phyloP scores from a whole-genome alignment of 2,329 filamentous ascomycete genomes.

The Fusarium denticulatum region DNA sequence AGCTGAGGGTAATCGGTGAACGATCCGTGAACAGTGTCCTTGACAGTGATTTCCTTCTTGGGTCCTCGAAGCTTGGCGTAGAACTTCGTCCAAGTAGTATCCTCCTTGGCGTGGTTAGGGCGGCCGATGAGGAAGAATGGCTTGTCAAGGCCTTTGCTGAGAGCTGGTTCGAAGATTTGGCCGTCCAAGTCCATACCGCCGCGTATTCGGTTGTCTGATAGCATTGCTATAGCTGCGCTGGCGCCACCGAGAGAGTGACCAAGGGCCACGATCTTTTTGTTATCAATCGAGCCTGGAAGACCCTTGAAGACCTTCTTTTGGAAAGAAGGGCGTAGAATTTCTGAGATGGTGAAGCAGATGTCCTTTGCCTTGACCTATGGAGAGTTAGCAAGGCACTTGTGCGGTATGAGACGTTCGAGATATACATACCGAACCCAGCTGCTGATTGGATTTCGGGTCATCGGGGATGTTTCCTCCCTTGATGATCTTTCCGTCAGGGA shows the following conservation, averaged over 20 bases:
- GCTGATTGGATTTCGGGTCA: constrained; percentile 9
- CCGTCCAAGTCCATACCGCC: constrained; percentile 57
- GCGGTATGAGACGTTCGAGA: fast-evolving
- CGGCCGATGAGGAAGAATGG: constrained; percentile 48
- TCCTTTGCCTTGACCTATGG: constrained; percentile 50
- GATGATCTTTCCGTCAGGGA: constrained; percentile 53
- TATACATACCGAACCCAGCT: constrained; percentile 28
- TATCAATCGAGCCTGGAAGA: constrained; percentile 42
- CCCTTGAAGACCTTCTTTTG: constrained; percentile 25
- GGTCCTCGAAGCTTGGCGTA: constrained; percentile 41
- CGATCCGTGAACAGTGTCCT: constrained; percentile 44
- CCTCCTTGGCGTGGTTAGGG: constrained; percentile 42
- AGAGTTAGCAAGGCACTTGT: neutral
- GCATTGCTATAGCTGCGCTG: constrained; percentile 47
- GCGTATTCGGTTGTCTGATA: constrained; percentile 46
- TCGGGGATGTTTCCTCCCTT: constrained; percentile 22
- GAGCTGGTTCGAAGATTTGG: constrained; percentile 44
- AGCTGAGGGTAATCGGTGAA: constrained; percentile 48
- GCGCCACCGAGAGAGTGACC: constrained; percentile 55
- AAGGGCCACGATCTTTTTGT: constrained; percentile 46
- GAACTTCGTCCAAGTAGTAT: constrained; percentile 47
- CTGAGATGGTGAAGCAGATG: constrained; percentile 50
- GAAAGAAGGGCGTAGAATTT: constrained; percentile 40
- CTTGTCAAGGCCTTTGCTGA: constrained; percentile 40
- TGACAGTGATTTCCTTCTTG: constrained; percentile 39